Evolutionary conservation across 768 basidiomycete species (phyloP).

Genomic region (Tricholoma hemisulphureum): DNA sequence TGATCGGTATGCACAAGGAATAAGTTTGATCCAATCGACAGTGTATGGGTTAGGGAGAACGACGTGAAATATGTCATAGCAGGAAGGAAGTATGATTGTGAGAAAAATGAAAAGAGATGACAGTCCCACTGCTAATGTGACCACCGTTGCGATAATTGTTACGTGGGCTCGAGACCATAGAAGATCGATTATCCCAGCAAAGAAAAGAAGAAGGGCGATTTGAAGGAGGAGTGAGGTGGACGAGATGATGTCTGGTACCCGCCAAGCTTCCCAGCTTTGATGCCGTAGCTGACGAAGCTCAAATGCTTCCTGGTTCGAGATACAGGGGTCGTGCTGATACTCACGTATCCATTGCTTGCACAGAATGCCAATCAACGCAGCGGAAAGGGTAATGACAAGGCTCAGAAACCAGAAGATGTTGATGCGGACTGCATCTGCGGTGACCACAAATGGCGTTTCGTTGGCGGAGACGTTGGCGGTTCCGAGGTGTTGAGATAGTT

Average conservation of each 20-base stretch:
- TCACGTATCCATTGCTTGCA: conserved; percentile 7
- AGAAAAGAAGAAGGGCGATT: conserved; percentile 15
- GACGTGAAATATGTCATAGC: neutral
- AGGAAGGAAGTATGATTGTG: neutral
- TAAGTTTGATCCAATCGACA: neutral
- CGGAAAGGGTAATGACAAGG: conserved; percentile 1
- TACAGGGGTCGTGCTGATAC: neutral
- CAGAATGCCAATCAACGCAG: conserved; percentile 1
- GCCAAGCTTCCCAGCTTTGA: conserved; percentile 14
- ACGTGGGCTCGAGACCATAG: conserved; percentile 8
- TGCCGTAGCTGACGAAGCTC: conserved; percentile 13
- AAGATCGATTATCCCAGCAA: conserved; percentile 14
- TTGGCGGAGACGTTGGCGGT: neutral
- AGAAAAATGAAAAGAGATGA: neutral
- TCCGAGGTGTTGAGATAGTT: neutral
- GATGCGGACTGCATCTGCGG: conserved; percentile 1
- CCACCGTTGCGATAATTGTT: conserved; percentile 6
- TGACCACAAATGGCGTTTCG: neutral
- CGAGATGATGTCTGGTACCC: conserved; percentile 13
- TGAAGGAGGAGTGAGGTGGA: conserved; percentile 11
- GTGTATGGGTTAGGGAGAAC: neutral
- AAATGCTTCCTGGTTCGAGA: conserved; percentile 1
- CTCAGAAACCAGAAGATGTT: conserved; percentile 12
- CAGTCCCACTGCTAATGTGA: neutral
- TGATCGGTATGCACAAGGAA: neutral